Conservation (phyloP, 805 yeast species). For the Ogataea nonfermentans region DNA sequence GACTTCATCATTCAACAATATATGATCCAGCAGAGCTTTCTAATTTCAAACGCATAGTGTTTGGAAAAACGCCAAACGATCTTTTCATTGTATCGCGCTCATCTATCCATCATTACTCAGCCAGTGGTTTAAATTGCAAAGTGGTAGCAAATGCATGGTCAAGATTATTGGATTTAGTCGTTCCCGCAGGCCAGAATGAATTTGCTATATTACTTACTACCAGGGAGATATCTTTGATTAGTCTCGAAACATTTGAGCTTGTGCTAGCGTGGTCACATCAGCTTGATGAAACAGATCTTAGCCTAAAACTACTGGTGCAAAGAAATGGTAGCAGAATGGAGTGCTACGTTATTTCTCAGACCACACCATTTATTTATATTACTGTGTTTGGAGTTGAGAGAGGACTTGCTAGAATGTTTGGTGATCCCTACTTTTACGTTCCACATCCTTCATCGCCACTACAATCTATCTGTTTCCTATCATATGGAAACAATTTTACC, state of each 20-base stretch:
- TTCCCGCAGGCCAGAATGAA: slow-evolving; percentile 28
- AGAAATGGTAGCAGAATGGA: slow-evolving; percentile 5
- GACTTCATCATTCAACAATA: slow-evolving; percentile 6
- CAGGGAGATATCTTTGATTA: slow-evolving; percentile 58
- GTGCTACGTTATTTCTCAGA: slow-evolving; percentile 33
- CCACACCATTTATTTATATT: slow-evolving; percentile 28
- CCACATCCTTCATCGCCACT: slow-evolving; percentile 23
- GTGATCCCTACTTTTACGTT: slow-evolving; percentile 25
- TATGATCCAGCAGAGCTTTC: slow-evolving; percentile 52
- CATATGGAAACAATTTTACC: slow-evolving; percentile 4
- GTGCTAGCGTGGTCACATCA: slow-evolving; percentile 73
- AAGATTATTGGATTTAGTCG: slow-evolving; percentile 42
- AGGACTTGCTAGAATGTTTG: slow-evolving; percentile 17
- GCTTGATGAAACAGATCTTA: slow-evolving; percentile 52
- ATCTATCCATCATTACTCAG: slow-evolving; percentile 36
- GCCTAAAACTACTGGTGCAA: slow-evolving; percentile 42
- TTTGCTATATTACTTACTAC: slow-evolving; percentile 60
- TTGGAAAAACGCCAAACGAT: slow-evolving; percentile 38
- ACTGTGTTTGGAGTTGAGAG: slow-evolving; percentile 30
- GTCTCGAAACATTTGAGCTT: slow-evolving; percentile 38
- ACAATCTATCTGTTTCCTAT: slow-evolving; percentile 14
- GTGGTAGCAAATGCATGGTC: slow-evolving; percentile 57
- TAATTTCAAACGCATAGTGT: slow-evolving; percentile 48
- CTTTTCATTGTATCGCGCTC: slow-evolving; percentile 44
- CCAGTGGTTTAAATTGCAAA: slow-evolving; percentile 34